Base-by-base conservation (phyloP, 2,329 filamentous ascomycete species). In the Albophoma yamanashiensis region DNA sequence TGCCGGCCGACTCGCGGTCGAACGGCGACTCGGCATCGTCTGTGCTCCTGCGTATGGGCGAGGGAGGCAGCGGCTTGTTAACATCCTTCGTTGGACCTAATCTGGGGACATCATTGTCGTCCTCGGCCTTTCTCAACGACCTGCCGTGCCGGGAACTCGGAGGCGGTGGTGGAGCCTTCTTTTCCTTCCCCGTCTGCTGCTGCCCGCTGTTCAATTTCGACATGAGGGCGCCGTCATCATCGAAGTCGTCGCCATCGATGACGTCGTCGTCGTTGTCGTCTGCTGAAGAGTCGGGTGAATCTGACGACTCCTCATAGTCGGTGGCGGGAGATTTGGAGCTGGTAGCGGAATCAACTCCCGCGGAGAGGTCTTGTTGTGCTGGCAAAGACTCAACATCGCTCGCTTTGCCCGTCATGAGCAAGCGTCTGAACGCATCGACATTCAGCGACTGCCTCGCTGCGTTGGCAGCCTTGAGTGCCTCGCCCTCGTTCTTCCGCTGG, bases 121-220 rank as follows among this genome's bases (percentile, higher is more conserved):
- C 53, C 17, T 52, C 15, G 4, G 27, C 15, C 22, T 59, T 71
- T 64, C 80, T 84, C 64, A 93, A 88, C 22, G 87, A 79, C 72
- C 88, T 92, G 5, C 91, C 91, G 74, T 92, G 89, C 59, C 89
- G 84, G 58, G 88, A 91, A 68, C 82, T 91, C 14, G 80, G 80
- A 27, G 89, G 89, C 8, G 88, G 88, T 6, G 89, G 89, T 17
- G 88, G 88, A 63, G 83, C 84, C 72, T 84, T 86, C 69, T 87
- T 89, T 42, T 69, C 69, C 61, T 64, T 76, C 47, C 58, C 57
- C 11, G 66, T 58, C 22, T 66, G 66, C 27, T 31, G 25, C 17
- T 34, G 39, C 25, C 20, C 15, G 14, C 55, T 11, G 17, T 39
- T 42, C 7, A 55, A 14, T 15, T 8, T 15, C 25, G 25, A 43